These are phyloP conservation scores for Talaromyces liani DNA, from an alignment of 495 filamentous ascomycete species.

Conservation along the genomic window DNA sequence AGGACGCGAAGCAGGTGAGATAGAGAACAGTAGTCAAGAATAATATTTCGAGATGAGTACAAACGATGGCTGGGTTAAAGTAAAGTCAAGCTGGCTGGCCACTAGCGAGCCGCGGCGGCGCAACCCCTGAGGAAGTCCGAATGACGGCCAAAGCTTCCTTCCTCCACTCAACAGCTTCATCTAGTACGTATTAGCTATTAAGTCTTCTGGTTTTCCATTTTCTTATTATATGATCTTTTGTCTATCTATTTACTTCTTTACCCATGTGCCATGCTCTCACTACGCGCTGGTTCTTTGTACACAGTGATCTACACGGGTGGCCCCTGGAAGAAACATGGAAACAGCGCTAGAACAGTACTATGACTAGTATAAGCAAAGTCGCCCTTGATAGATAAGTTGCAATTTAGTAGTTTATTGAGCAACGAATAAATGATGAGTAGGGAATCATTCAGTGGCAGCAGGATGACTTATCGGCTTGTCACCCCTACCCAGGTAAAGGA, in stretches of 20 bases:
- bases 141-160: conserved; percentile 2
- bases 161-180: background rate
- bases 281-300: too few relatives aligned
- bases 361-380: background rate
- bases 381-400: background rate
- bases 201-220: too few relatives aligned
- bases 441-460: background rate
- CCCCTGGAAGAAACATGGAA: too few relatives aligned
- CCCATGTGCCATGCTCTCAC: too few relatives aligned
- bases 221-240: too few relatives aligned
- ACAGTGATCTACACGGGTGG: too few relatives aligned
- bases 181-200: too few relatives aligned
- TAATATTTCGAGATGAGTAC: conserved; percentile 1
- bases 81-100: conserved; percentile 10
- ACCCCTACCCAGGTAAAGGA: background rate
- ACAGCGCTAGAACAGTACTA: background rate
- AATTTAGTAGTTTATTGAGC: background rate
- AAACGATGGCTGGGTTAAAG: conserved; percentile 7
- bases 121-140: conserved; percentile 28
- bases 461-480: background rate
- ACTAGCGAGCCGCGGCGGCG: conserved; percentile 30
- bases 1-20: background rate
- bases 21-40: too few relatives aligned
- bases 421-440: background rate
- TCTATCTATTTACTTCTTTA: too few relatives aligned